Conservation (phyloP, 176 grass and related monocot genomes). For the Avena atlantica region DNA sequence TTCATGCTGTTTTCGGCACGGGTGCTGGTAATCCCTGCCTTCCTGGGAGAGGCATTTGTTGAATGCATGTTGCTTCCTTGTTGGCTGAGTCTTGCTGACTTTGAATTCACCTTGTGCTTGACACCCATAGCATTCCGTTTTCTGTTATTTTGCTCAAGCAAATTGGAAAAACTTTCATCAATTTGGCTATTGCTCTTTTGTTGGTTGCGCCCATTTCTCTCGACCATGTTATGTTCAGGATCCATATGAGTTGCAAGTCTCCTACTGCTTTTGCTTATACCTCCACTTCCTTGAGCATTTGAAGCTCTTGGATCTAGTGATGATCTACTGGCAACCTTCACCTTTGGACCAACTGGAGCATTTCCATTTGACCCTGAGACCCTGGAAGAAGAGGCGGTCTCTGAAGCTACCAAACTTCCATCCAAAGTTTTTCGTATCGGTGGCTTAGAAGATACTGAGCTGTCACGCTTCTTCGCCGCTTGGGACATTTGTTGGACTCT, state of each 20-base stretch:
- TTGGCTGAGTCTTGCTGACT: constrained; percentile 52
- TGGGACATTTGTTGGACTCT: constrained; percentile 48
- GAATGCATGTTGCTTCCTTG: constrained; percentile 42
- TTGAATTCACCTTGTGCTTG: constrained; percentile 65
- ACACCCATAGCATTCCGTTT: constrained; percentile 58
- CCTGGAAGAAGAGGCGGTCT: constrained; percentile 39
- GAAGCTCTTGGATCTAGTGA: constrained; percentile 45
- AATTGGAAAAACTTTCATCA: constrained; percentile 30
- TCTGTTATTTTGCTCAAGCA: constrained; percentile 67
- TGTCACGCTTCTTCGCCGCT: constrained; percentile 38
- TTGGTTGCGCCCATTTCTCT: constrained; percentile 40
- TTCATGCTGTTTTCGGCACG: constrained; percentile 37
- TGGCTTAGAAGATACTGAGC: constrained; percentile 25
- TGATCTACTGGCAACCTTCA: constrained; percentile 37
- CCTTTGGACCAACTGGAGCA: constrained; percentile 56
- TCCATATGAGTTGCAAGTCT: constrained; percentile 52
- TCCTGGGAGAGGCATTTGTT: constrained; percentile 60
- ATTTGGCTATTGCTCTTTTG: constrained; percentile 55
- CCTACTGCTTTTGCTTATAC: constrained; percentile 43
- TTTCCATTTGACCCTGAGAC: constrained; percentile 40
- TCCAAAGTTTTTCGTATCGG: constrained; percentile 51
- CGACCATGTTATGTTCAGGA: constrained; percentile 32
- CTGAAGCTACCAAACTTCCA: constrained; percentile 40
- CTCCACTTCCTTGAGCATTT: constrained; percentile 56
- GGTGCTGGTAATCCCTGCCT: constrained; percentile 43